phyloP scores from a whole-genome alignment of 75 land plant genomes.

The Chamaecyparis obtusa region DNA sequence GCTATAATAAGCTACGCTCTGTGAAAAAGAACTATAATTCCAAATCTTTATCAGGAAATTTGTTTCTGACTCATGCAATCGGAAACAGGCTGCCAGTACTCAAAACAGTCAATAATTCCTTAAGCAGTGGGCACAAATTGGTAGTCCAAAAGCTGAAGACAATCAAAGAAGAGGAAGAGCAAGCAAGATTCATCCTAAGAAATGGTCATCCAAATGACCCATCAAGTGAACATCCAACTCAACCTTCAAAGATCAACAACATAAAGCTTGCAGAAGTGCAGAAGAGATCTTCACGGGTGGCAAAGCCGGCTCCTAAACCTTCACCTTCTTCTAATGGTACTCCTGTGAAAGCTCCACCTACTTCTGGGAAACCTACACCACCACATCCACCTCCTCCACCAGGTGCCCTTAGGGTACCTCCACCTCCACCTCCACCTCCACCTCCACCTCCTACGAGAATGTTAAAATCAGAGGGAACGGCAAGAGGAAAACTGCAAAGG shows the following conservation, averaged over 20 bases:
- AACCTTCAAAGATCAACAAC: constrained; percentile 43
- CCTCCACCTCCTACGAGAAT: constrained; percentile 31
- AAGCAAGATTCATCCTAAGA: constrained; percentile 30
- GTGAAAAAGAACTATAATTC: background rate
- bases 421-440: constrained; percentile 26
- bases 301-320: constrained; percentile 83
- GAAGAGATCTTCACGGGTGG: constrained; percentile 70
- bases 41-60: background rate
- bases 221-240: background rate
- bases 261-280: constrained; percentile 77
- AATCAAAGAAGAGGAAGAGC: constrained; percentile 78
- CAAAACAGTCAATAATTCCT: constrained; percentile 57
- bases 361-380: constrained; percentile 37
- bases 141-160: constrained; percentile 81
- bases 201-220: constrained; percentile 13
- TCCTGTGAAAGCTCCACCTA: constrained; percentile 12
- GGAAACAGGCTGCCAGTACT: background rate
- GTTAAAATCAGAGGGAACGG: constrained; percentile 12
- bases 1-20: background rate
- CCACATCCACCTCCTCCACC: constrained; percentile 72
- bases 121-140: too few species aligned
- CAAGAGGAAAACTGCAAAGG: constrained; percentile 72
- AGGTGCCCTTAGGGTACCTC: constrained; percentile 39
- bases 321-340: constrained; percentile 24
- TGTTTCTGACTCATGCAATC: too few species aligned